These are phyloP conservation scores for Teratosphaeria viscida DNA, from an alignment of 2,329 filamentous ascomycete species.

Conservation along the genomic window DNA sequence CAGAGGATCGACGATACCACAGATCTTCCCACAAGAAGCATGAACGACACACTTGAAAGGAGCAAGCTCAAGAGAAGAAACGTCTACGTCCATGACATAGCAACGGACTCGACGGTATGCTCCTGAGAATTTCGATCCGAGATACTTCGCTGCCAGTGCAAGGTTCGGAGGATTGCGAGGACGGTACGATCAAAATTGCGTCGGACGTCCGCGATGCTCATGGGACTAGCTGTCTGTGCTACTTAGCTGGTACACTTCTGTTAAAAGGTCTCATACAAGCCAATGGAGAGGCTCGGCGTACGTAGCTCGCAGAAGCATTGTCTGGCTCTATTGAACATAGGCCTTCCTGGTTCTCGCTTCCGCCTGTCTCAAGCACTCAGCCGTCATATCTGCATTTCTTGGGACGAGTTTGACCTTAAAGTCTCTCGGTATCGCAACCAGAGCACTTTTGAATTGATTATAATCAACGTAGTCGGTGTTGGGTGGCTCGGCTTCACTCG, in stretches of 20 bases:
- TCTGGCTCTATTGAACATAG: conserved; percentile 28
- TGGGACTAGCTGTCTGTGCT: background rate
- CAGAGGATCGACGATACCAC: background rate
- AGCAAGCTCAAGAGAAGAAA: background rate
- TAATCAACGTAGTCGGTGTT: conserved; percentile 55
- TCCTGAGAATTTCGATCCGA: background rate
- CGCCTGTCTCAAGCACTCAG: conserved; percentile 33
- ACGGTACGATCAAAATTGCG: background rate
- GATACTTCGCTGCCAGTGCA: background rate
- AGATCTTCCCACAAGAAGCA: background rate
- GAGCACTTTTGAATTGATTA: conserved; percentile 48
- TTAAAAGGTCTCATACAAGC: background rate
- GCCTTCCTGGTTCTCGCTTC: conserved; percentile 38
- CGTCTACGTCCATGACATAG: background rate
- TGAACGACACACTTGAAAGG: background rate
- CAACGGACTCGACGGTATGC: background rate
- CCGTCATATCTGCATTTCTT: conserved; percentile 32
- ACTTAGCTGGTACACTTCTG: background rate
- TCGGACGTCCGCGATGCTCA: background rate
- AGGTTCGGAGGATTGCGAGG: background rate
- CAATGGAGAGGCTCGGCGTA: background rate
- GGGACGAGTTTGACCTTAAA: conserved; percentile 50
- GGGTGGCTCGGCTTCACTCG: conserved; percentile 40
- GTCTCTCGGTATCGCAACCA: conserved; percentile 49
- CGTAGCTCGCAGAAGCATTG: background rate